Evolutionary conservation across 306 rosid species (phyloP).

Genomic region (Cyclanthera cordifolia): DNA sequence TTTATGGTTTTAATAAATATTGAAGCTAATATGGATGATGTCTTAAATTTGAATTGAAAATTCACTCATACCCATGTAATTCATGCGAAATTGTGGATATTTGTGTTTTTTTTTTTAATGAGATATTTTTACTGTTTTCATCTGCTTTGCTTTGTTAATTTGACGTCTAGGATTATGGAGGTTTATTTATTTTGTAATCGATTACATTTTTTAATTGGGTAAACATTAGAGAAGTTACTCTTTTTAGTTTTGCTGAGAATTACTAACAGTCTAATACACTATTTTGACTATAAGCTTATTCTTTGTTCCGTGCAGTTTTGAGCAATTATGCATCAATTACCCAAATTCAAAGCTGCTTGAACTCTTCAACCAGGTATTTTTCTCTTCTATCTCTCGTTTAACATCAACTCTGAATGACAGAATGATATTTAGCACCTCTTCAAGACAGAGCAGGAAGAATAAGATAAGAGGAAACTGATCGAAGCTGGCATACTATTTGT

Average conservation of each 20-base stretch:
- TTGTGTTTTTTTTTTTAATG: neutral
- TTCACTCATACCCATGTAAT: neutral
- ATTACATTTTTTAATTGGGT: neutral
- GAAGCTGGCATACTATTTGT: conserved; percentile 75
- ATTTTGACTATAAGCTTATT: conserved; percentile 5
- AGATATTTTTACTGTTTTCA: neutral
- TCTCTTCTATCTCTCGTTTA: conserved; percentile 15
- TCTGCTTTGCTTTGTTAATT: neutral
- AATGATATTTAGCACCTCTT: conserved; percentile 61
- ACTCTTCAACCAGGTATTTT: conserved; percentile 86
- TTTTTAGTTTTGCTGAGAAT: neutral
- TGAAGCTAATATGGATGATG: conserved; percentile 22
- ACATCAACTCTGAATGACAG: conserved; percentile 26
- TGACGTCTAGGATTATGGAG: neutral
- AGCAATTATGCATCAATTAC: conserved; percentile 73
- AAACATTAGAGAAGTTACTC: neutral
- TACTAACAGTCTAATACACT: neutral
- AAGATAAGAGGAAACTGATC: conserved; percentile 53
- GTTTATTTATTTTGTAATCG: neutral
- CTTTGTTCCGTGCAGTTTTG: conserved; percentile 53
- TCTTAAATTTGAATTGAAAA: neutral
- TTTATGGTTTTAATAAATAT: conserved; percentile 80
- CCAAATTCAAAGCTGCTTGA: conserved; percentile 85
- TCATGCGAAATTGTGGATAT: neutral
- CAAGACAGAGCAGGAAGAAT: conserved; percentile 84